Conservation (phyloP, 2,329 filamentous ascomycete species). For the Diplodia seriata region DNA sequence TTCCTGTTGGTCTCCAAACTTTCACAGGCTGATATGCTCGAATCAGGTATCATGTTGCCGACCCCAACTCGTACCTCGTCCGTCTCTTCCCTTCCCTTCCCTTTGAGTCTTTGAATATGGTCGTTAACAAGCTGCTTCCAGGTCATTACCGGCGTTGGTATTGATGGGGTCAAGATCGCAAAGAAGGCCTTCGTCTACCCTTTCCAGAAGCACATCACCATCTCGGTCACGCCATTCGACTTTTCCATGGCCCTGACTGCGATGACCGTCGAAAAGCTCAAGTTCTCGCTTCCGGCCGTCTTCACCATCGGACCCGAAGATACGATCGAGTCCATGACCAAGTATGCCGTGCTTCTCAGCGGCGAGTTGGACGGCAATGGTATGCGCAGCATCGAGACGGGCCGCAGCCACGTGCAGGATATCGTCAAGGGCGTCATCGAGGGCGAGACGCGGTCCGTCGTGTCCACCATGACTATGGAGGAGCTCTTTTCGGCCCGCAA, state of each 20-base stretch:
- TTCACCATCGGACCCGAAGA: conserved; percentile 86
- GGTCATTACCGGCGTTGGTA: conserved; percentile 77
- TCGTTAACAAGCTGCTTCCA: not conserved
- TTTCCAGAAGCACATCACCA: conserved; percentile 50
- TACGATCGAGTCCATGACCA: conserved; percentile 72
- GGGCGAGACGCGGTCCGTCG: conserved; percentile 82
- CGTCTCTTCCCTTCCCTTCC: not conserved
- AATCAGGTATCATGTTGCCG: conserved; percentile 68
- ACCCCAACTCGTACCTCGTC: conserved; percentile 81
- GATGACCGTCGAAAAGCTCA: conserved; percentile 88
- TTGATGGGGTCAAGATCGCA: conserved; percentile 76
- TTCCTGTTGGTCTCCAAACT: no score
- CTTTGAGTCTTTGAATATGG: not conserved
- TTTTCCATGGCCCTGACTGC: conserved; percentile 83
- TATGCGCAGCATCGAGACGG: conserved; percentile 50
- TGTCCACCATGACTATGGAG: conserved; percentile 91
- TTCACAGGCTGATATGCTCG: not conserved
- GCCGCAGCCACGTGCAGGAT: conserved; percentile 74
- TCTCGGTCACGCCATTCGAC: conserved; percentile 75
- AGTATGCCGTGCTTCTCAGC: conserved; percentile 82
- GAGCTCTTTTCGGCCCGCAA: conserved; percentile 83
- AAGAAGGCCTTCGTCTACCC: conserved; percentile 65
- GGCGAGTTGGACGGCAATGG: conserved; percentile 60
- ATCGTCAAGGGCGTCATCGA: conserved; percentile 92
- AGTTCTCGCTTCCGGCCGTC: conserved; percentile 81